phyloP scores from a whole-genome alignment of 768 basidiomycete genomes.

The Lactarius quietus region DNA sequence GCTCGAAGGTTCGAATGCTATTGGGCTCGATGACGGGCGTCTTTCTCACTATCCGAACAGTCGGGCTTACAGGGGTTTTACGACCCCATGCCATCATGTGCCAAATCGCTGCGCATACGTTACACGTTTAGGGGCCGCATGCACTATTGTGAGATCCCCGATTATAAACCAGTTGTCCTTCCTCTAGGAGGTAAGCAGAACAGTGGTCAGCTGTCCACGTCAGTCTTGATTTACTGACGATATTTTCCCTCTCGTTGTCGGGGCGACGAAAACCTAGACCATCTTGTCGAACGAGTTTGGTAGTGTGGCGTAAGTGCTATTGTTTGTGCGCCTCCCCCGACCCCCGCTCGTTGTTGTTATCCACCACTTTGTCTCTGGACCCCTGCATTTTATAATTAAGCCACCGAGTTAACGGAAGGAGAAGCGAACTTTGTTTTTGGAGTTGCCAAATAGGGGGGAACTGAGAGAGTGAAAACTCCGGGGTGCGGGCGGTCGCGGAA shows the following conservation, averaged over 20 bases:
- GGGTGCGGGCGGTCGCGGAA: conserved; percentile 23
- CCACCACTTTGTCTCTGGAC: conserved; percentile 7
- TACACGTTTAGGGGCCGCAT: conserved; percentile 71
- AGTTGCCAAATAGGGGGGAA: conserved; percentile 1
- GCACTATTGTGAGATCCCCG: conserved; percentile 78
- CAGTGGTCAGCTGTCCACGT: conserved; percentile 7
- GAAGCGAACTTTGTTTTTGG: conserved; percentile 2
- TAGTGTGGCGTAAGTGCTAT: conserved; percentile 12
- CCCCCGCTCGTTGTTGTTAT: conserved; percentile 16
- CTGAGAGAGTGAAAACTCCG: background rate
- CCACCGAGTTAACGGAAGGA: background rate
- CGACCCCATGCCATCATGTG: conserved; percentile 73
- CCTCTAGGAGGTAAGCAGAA: conserved; percentile 64
- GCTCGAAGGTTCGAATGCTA: conserved; percentile 69
- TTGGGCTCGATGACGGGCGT: conserved; percentile 10
- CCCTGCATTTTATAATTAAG: conserved; percentile 15
- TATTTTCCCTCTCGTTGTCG: conserved; percentile 14
- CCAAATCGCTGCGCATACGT: conserved; percentile 65
- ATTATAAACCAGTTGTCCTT: conserved; percentile 63
- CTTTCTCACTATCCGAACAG: conserved; percentile 35
- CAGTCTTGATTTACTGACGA: conserved; percentile 8
- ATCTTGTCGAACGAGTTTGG: conserved; percentile 18
- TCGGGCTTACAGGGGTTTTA: conserved; percentile 81
- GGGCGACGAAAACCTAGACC: conserved; percentile 23
- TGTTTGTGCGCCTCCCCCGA: background rate